These are phyloP conservation scores for Sporothrix pseudoabietina DNA, from an alignment of 2,329 filamentous ascomycete genomes.

Conservation along the genomic window DNA sequence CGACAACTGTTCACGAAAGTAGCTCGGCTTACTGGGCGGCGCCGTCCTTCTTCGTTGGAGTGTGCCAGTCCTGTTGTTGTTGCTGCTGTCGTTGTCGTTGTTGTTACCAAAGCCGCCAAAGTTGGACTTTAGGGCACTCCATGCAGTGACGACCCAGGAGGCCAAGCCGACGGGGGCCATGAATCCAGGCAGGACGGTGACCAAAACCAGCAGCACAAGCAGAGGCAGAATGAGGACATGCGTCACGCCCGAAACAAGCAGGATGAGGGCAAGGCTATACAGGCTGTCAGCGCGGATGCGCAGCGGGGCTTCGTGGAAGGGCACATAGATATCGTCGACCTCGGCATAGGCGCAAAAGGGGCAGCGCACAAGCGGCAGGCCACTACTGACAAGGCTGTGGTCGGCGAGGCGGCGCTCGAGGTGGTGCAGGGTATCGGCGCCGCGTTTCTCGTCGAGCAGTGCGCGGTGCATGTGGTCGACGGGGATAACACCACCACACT, in stretches of 20 bases:
- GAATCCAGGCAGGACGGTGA: conserved; percentile 48
- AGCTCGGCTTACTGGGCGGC: conserved; percentile 31
- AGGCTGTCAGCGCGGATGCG: conserved; percentile 58
- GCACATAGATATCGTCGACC: conserved; percentile 74
- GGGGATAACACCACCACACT: conserved; percentile 75
- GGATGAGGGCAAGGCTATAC: conserved; percentile 53
- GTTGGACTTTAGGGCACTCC: conserved; percentile 5
- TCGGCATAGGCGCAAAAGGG: conserved; percentile 93
- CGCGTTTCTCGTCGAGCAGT: conserved; percentile 68
- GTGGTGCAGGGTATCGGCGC: conserved; percentile 69
- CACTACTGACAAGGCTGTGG: conserved; percentile 72
- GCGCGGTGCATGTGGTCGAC: conserved; percentile 70
- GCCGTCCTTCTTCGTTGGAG: background rate
- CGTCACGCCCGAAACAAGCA: conserved; percentile 56
- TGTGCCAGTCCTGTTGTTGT: background rate
- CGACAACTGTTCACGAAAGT: conserved; percentile 52
- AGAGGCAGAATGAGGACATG: conserved; percentile 59
- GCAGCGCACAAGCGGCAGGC: conserved; percentile 76
- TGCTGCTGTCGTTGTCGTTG: background rate
- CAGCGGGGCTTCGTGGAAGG: conserved; percentile 56
- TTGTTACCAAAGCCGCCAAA: conserved; percentile 18
- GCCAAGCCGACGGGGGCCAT: conserved; percentile 43
- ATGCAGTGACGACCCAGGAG: background rate
- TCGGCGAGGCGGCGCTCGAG: conserved; percentile 79
- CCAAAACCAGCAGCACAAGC: conserved; percentile 42